Evolutionary conservation across 306 rosid genomes (phyloP).

Genomic region (Cucurbita ficifolia): DNA sequence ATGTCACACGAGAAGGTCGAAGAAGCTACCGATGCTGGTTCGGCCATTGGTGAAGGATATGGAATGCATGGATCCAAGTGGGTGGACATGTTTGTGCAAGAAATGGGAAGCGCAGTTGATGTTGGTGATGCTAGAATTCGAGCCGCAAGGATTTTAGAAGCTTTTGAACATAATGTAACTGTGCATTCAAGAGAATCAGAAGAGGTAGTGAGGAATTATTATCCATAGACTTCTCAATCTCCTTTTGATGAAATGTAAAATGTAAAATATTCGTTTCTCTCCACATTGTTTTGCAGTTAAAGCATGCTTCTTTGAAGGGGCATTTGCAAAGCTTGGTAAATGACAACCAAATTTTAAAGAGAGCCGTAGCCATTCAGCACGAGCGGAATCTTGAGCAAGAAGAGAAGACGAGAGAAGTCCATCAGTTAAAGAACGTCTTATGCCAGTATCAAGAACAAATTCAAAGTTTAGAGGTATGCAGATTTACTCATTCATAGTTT

Average conservation of each 20-base stretch:
- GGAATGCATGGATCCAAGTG: conserved; percentile 11
- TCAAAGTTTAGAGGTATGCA: conserved; percentile 19
- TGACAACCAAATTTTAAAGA: conserved; percentile 27
- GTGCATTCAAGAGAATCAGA: conserved; percentile 8
- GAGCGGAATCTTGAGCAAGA: conserved; percentile 26
- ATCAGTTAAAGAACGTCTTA: conserved; percentile 17
- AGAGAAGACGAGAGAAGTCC: conserved; percentile 22
- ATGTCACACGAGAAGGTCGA: conserved; percentile 13
- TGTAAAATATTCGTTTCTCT: neutral
- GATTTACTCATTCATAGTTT: neutral
- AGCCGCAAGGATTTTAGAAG: conserved; percentile 23
- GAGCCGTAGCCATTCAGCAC: conserved; percentile 29
- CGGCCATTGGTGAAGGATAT: neutral
- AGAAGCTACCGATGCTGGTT: neutral
- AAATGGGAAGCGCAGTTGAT: conserved; percentile 19
- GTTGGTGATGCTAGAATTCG: conserved; percentile 20
- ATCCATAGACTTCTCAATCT: neutral
- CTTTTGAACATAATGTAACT: conserved; percentile 20
- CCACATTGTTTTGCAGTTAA: conserved; percentile 9
- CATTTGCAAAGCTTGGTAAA: conserved; percentile 24
- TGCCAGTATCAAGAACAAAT: conserved; percentile 27
- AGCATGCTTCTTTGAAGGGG: conserved; percentile 17
- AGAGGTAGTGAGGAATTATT: conserved; percentile 12
- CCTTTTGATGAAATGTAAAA: neutral
- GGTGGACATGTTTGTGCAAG: conserved; percentile 30